These are phyloP conservation scores for Parastagonospora nodorum DNA, from an alignment of 2,329 filamentous ascomycete species.

Conservation along the genomic window DNA sequence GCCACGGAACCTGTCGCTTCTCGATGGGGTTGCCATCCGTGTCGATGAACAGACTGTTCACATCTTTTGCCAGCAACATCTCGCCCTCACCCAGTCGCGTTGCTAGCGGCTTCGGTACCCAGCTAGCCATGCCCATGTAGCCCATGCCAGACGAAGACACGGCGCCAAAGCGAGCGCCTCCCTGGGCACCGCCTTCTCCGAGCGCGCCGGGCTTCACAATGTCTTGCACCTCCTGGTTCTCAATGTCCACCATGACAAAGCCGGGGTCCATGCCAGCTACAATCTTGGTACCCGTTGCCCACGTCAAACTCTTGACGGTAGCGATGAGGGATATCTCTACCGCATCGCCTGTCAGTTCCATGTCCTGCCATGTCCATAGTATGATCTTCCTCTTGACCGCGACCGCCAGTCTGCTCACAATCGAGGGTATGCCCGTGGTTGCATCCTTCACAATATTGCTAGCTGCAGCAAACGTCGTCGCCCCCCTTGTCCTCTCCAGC, in stretches of 20 bases:
- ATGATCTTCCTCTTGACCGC: constrained; percentile 89
- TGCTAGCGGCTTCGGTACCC: constrained; percentile 87
- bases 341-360: constrained; percentile 77
- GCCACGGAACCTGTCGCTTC: constrained; percentile 91
- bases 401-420: constrained; percentile 89
- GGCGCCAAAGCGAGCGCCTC: constrained; percentile 78
- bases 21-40: constrained; percentile 80
- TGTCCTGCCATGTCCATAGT: constrained; percentile 95
- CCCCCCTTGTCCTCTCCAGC: constrained; percentile 82
- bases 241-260: constrained; percentile 86
- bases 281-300: constrained; percentile 84
- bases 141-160: constrained; percentile 88
- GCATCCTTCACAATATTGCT: constrained; percentile 94
- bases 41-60: constrained; percentile 92
- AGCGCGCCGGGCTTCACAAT: constrained; percentile 78
- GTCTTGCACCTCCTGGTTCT: constrained; percentile 74
- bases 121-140: constrained; percentile 92
- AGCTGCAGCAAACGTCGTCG: constrained; percentile 87
- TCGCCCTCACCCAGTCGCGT: constrained; percentile 81
- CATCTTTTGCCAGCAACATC: constrained; percentile 93
- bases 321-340: constrained; percentile 80
- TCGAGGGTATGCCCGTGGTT: constrained; percentile 84
- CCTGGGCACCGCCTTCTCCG: constrained; percentile 66
- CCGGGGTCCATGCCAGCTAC: constrained; percentile 90
- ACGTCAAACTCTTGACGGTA: constrained; percentile 85